Evolutionary conservation across 768 basidiomycete species (phyloP).

Genomic region (Amanita pallidorosea): DNA sequence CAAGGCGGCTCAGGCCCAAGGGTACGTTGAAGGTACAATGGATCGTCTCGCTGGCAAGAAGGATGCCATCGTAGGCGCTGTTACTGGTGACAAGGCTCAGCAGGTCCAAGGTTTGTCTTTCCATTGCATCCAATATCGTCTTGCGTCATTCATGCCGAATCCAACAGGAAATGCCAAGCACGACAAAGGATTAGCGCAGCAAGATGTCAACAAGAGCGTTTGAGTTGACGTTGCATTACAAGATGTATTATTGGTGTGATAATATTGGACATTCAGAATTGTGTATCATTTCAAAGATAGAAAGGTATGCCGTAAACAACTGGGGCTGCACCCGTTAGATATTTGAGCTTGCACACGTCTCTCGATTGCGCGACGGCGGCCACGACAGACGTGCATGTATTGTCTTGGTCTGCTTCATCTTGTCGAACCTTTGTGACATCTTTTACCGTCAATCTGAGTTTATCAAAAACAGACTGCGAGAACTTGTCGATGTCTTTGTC

Average conservation of each 20-base stretch:
- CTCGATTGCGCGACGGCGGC: slow-evolving; percentile 74
- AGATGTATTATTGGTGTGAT: background rate
- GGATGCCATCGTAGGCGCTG: slow-evolving; percentile 37
- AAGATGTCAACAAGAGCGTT: slow-evolving; percentile 35
- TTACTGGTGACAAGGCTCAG: slow-evolving; percentile 38
- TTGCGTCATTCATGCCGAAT: background rate
- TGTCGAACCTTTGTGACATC: slow-evolving; percentile 13
- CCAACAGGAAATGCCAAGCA: slow-evolving; percentile 37
- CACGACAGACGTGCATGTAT: slow-evolving; percentile 38
- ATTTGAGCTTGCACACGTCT: slow-evolving; percentile 79
- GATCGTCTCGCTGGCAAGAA: slow-evolving; percentile 38
- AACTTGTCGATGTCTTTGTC: slow-evolving; percentile 96
- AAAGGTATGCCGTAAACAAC: slow-evolving; percentile 96
- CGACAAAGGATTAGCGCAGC: slow-evolving; percentile 45
- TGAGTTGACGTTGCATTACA: background rate
- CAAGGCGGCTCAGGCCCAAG: slow-evolving; percentile 38
- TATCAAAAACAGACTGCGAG: slow-evolving; percentile 73
- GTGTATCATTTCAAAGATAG: slow-evolving; percentile 34
- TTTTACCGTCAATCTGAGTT: slow-evolving; percentile 41
- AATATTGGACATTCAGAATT: background rate
- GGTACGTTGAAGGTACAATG: slow-evolving; percentile 34
- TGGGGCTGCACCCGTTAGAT: slow-evolving; percentile 90
- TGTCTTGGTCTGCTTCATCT: slow-evolving; percentile 4
- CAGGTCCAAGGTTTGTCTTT: slow-evolving; percentile 25
- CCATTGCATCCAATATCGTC: background rate